These are phyloP conservation scores for Coniochaeta sp. DNA, from an alignment of 2,329 filamentous ascomycete genomes.

Conservation along the genomic window DNA sequence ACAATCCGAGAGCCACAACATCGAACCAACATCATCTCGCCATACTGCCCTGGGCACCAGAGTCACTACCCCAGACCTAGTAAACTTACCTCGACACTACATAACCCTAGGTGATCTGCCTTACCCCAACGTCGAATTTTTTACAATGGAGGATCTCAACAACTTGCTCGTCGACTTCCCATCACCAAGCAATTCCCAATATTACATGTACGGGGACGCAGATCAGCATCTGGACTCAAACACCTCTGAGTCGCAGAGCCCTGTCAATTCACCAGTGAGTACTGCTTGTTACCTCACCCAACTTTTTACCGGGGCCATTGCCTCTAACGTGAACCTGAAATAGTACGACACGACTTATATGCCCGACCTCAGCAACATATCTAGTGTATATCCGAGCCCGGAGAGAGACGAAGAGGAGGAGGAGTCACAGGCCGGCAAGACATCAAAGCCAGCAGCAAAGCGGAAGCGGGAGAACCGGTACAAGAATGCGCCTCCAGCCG, in stretches of 20 bases:
- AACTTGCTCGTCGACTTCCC: constrained; percentile 21
- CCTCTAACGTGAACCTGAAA: neutral
- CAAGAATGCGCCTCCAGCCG: constrained; percentile 43
- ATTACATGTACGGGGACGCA: constrained; percentile 26
- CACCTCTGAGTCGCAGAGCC: constrained; percentile 29
- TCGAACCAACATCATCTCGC: neutral
- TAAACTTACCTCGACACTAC: neutral
- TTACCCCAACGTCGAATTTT: neutral
- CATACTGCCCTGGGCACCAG: neutral
- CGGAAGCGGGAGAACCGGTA: constrained; percentile 45
- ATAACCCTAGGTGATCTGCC: neutral
- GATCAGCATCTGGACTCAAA: constrained; percentile 27
- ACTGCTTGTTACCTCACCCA: neutral
- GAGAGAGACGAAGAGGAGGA: constrained; percentile 18
- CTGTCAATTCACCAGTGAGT: constrained; percentile 28
- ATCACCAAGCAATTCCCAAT: constrained; percentile 24
- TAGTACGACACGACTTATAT: constrained; percentile 26
- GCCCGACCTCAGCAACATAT: constrained; percentile 16
- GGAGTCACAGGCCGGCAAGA: constrained; percentile 11
- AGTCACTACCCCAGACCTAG: neutral
- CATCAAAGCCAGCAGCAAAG: constrained; percentile 32
- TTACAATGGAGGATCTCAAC: constrained; percentile 24
- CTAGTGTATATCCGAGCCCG: constrained; percentile 26
- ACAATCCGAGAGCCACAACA: neutral
- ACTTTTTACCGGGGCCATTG: neutral